These are phyloP conservation scores for Boletus huronensis DNA, from an alignment of 768 basidiomycete genomes.

Conservation along the genomic window DNA sequence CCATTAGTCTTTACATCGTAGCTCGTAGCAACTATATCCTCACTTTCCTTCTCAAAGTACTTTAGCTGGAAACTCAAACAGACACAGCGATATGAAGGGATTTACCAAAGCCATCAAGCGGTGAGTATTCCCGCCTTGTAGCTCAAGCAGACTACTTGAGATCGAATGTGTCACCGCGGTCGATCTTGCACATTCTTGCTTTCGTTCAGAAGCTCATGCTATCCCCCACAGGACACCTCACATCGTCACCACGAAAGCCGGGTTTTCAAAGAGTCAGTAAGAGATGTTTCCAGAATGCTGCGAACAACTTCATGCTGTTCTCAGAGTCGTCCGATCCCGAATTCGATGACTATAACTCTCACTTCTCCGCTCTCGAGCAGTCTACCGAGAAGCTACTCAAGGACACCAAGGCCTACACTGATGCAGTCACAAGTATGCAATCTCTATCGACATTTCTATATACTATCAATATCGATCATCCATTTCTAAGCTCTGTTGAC, in stretches of 20 bases:
- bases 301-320: constrained; percentile 3
- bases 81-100: constrained; percentile 66
- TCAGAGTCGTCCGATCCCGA: constrained; percentile 81
- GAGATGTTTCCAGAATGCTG: background rate
- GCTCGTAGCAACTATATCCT: background rate
- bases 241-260: constrained; percentile 80
- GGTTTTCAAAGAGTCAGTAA: constrained; percentile 86
- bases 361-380: constrained; percentile 73
- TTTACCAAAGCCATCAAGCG: constrained; percentile 73
- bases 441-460: background rate
- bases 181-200: constrained; percentile 2
- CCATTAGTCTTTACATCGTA: background rate
- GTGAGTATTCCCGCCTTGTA: constrained; percentile 37
- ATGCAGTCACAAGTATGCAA: constrained; percentile 64
- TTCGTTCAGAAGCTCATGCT: constrained; percentile 8
- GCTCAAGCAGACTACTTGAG: background rate
- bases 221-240: constrained; percentile 72
- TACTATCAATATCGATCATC: constrained; percentile 1
- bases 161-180: background rate
- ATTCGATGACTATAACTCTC: constrained; percentile 81
- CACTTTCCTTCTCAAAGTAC: background rate
- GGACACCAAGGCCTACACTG: constrained; percentile 84
- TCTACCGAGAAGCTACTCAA: constrained; percentile 89
- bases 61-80: background rate
- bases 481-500: constrained; percentile 56